These are phyloP conservation scores for Globisporangium yorkense DNA, from an alignment of 352 stramenopile genomes.

Conservation along the genomic window DNA sequence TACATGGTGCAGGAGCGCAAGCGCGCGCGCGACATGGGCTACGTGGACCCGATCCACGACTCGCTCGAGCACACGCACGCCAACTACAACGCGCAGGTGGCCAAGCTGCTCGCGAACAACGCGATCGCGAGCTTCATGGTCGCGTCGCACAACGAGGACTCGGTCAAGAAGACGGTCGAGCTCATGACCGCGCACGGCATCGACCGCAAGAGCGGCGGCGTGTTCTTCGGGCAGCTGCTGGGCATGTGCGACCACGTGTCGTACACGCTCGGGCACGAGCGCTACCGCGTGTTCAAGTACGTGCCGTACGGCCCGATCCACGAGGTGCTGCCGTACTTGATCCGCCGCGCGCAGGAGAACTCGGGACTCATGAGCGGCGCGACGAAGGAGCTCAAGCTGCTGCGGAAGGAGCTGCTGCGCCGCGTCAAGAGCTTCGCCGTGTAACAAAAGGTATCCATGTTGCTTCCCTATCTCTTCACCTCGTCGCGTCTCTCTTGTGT, in stretches of 20 bases:
- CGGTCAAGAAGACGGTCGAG: conserved; percentile 90
- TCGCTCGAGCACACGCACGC: conserved; percentile 92
- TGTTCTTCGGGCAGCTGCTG: conserved; percentile 97
- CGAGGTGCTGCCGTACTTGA: conserved; percentile 96
- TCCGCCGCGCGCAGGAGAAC: conserved; percentile 97
- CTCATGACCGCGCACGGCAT: conserved; percentile 90
- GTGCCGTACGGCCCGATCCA: conserved; percentile 96
- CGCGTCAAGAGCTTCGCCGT: conserved; percentile 14
- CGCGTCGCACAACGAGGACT: conserved; percentile 96
- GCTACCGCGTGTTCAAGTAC: conserved; percentile 97
- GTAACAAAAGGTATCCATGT: conserved; percentile 3
- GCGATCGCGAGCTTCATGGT: conserved; percentile 94
- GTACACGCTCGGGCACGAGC: conserved; percentile 90
- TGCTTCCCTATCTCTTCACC: neutral
- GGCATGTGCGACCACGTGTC: conserved; percentile 98
- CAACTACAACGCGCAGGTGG: conserved; percentile 91
- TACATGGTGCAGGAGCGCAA: conserved; percentile 98
- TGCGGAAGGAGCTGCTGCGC: conserved; percentile 65
- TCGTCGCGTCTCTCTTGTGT: neutral
- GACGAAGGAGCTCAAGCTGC: conserved; percentile 64
- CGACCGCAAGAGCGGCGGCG: conserved; percentile 51
- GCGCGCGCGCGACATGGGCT: conserved; percentile 70
- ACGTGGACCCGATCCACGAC: conserved; percentile 91
- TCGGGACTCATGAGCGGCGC: conserved; percentile 85
- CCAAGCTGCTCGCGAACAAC: conserved; percentile 87